phyloP scores from a whole-genome alignment of 1,139 yeast genomes.

The Yamadazyma jaroonii region DNA sequence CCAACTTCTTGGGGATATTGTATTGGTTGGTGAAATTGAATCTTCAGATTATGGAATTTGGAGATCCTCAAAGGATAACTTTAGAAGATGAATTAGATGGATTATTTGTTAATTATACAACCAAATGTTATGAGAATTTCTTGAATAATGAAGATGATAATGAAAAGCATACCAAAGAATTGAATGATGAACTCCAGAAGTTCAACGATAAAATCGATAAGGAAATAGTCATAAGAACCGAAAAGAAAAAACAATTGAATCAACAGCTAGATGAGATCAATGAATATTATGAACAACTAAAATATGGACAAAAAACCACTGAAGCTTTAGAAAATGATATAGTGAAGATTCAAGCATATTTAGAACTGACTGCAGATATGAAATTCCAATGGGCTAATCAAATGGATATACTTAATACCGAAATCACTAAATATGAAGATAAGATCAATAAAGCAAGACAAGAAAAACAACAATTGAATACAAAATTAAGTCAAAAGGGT shows the following conservation, averaged over 20 bases:
- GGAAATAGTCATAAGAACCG: slow-evolving; percentile 38
- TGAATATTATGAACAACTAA: slow-evolving; percentile 26
- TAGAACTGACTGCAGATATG: slow-evolving; percentile 62
- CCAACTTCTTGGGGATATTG: slow-evolving; percentile 73
- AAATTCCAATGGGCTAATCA: slow-evolving; percentile 64
- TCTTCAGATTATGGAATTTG: slow-evolving; percentile 43
- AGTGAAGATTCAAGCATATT: slow-evolving; percentile 66
- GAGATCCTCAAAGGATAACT: slow-evolving; percentile 20
- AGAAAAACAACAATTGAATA: slow-evolving; percentile 47
- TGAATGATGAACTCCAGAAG: slow-evolving; percentile 50
- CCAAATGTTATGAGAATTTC: slow-evolving; percentile 66
- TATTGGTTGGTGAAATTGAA: slow-evolving; percentile 73
- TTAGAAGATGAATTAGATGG: slow-evolving; percentile 50
- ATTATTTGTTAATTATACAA: slow-evolving; percentile 63
- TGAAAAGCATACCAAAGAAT: slow-evolving; percentile 50
- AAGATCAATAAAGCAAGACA: slow-evolving; percentile 42
- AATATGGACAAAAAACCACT: slow-evolving; percentile 53
- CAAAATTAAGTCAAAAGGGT: slow-evolving; percentile 52
- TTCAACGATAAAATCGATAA: slow-evolving; percentile 33
- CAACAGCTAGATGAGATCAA: slow-evolving; percentile 23
- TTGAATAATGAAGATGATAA: slow-evolving; percentile 57
- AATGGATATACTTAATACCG: slow-evolving; percentile 53
- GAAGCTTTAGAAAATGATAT: slow-evolving; percentile 71
- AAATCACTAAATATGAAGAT: slow-evolving; percentile 45
- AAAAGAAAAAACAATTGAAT: slow-evolving; percentile 43